Conservation (phyloP, 148 eudicot genomes). For the Vaccinium macrocarpon region DNA sequence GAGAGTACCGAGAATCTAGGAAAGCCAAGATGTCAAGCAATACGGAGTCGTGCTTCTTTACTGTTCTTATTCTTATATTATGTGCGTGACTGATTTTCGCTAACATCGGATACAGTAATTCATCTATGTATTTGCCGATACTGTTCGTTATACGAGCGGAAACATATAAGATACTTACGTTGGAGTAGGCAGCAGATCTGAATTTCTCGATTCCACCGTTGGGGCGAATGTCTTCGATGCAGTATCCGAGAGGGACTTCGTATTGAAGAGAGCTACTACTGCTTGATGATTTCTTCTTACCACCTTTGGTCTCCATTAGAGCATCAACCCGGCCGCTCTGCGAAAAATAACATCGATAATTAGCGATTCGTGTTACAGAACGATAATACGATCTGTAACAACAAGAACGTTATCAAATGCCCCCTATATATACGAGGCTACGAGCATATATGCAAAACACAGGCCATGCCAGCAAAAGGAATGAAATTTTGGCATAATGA, state of each 20-base stretch:
- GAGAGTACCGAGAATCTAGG: too few relatives aligned
- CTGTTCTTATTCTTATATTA: too few relatives aligned
- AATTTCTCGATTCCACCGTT: conserved; percentile 29
- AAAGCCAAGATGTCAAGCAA: too few relatives aligned
- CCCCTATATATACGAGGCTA: background rate
- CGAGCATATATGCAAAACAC: background rate
- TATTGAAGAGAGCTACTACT: conserved; percentile 16
- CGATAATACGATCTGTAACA: too few relatives aligned
- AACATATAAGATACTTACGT: background rate
- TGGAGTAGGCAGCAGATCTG: conserved; percentile 27
- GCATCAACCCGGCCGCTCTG: conserved; percentile 19
- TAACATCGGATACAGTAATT: too few relatives aligned
- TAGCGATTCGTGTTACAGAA: background rate
- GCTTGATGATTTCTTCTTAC: conserved; percentile 10
- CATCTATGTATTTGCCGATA: too few relatives aligned
- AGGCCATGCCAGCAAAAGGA: background rate
- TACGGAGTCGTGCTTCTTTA: too few relatives aligned
- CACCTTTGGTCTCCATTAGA: conserved; percentile 32
- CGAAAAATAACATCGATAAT: background rate
- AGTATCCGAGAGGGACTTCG: conserved; percentile 30
- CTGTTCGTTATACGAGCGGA: too few relatives aligned
- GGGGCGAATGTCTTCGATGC: conserved; percentile 37
- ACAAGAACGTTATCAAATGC: too few relatives aligned
- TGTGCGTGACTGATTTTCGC: too few relatives aligned
- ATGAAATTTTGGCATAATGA: background rate